Evolutionary conservation across 2,329 filamentous ascomycete species (phyloP).

Genomic region (Pyrenophora seminiperda): DNA sequence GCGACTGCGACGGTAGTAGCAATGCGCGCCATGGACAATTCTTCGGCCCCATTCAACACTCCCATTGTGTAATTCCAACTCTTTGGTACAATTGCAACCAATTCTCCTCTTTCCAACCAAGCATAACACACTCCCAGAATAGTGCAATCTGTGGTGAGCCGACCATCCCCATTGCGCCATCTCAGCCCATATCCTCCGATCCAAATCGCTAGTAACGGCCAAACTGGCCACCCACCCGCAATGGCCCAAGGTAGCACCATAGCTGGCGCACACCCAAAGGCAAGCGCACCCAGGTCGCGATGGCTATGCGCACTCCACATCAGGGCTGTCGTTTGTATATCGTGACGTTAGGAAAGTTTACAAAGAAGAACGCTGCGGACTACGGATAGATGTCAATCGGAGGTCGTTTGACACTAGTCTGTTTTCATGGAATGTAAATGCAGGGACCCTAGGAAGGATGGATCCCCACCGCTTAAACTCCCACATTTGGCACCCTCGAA

Average conservation of each 20-base stretch:
- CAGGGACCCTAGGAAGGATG: conserved; percentile 15
- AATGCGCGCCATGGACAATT: conserved; percentile 5
- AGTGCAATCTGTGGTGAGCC: conserved; percentile 27
- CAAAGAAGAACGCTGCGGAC: conserved; percentile 9
- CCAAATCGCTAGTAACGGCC: conserved; percentile 32
- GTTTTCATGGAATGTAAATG: conserved; percentile 25
- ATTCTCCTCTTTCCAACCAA: conserved; percentile 12
- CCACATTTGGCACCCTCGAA: not conserved
- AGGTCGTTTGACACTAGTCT: conserved; percentile 27
- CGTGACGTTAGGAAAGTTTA: conserved; percentile 5
- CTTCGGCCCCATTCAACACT: conserved; percentile 3
- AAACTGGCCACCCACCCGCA: conserved; percentile 17
- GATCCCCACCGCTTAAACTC: conserved; percentile 1
- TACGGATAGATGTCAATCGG: conserved; percentile 11
- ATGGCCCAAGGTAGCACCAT: conserved; percentile 7
- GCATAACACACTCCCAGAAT: conserved; percentile 20
- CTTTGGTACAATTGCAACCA: conserved; percentile 12
- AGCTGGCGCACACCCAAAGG: conserved; percentile 11
- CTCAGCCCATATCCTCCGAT: conserved; percentile 22
- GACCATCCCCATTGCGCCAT: conserved; percentile 23
- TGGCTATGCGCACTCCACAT: conserved; percentile 21
- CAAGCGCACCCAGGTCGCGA: conserved; percentile 17
- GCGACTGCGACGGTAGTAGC: conserved; percentile 13
- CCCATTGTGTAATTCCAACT: conserved; percentile 20
- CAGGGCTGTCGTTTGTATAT: conserved; percentile 6